Base-by-base conservation (phyloP, 73 alveolate species). In the Uronychia binucleata region DNA sequence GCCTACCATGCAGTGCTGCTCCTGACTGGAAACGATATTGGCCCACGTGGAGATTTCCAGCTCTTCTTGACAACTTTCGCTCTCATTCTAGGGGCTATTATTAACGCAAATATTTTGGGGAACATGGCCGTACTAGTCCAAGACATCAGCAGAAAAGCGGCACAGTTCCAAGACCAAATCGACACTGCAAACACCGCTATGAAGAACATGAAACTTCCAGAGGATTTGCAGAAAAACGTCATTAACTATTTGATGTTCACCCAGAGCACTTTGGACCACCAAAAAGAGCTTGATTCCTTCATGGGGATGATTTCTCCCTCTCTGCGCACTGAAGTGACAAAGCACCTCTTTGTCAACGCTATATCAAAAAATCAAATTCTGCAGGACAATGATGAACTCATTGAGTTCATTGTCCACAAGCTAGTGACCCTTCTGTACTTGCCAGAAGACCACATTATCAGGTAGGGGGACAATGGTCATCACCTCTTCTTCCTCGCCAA, bases 271-370 rank as follows among this genome's bases (percentile, higher is more conserved):
- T 74, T 91, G 26, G 92, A 88, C 33, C 81, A 83, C 28, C 77
- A 92, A 59, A 29, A 85, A 57, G 97, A 92, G 67, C 78, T 87
- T 27, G 88, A 79, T 33, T 67, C 80, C 27, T 92, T 92, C 79
- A 58, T 92, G 60, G 60, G 78, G 0, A n/a, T 88, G 77, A 90
- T 92, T 29, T 75, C 91, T 33, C 94, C 94, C 25, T 57, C 88
- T 30, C 85, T 88, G 59, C 82, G 82, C 26, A 46, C 26, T 1
- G 58, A 26, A 11, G 90, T 83, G 46, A 75, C 57, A 0, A 83
- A 83, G 59, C 86, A 79, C 31, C 11, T 79, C 13, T 79, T 79
- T 57, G 27, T n/a, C 19, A 59, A 79, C 57, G 75, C 86, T 26
- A 79, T 79, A 34, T 26, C 19, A 30, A 30, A 26, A 27, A 79